These are phyloP conservation scores for Zancudomyces culisetae DNA, from an alignment of 371 early-diverging fungal species.

Conservation along the genomic window DNA sequence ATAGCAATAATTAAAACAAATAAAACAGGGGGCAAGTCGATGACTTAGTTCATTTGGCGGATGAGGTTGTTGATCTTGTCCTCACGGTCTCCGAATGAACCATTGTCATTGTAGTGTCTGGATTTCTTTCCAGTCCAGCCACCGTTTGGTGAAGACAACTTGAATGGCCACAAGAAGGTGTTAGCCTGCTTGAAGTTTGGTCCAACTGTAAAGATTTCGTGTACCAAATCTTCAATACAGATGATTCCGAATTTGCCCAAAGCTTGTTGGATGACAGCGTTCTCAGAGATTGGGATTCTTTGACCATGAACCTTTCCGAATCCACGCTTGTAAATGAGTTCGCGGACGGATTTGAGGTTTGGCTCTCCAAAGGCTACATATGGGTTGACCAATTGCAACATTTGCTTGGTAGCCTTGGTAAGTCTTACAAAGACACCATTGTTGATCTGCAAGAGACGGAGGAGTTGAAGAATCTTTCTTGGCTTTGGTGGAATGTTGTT, in stretches of 20 bases:
- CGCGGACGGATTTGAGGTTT: slow-evolving; percentile 96
- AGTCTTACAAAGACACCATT: slow-evolving; percentile 95
- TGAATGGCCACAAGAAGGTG: slow-evolving; percentile 99
- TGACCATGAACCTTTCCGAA: slow-evolving; percentile 94
- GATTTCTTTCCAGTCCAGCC: slow-evolving; percentile 93
- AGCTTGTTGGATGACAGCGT: slow-evolving; percentile 80
- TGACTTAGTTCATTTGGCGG: slow-evolving; percentile 81
- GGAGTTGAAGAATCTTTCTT: slow-evolving; percentile 95
- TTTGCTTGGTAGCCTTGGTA: slow-evolving; percentile 95
- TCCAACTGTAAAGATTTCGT: slow-evolving; percentile 97
- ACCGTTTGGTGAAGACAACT: slow-evolving; percentile 94
- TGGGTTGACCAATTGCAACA: slow-evolving; percentile 95
- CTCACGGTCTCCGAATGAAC: slow-evolving; percentile 94
- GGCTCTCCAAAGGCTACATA: slow-evolving; percentile 96
- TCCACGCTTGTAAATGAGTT: slow-evolving; percentile 99
- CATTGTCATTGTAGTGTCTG: slow-evolving; percentile 94
- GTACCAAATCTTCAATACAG: slow-evolving; percentile 97
- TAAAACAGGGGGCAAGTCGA: too few relatives aligned
- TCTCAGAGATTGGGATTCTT: slow-evolving; percentile 92
- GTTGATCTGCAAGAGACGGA: slow-evolving; percentile 99
- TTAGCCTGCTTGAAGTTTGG: slow-evolving; percentile 94
- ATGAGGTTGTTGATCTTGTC: slow-evolving; percentile 84
- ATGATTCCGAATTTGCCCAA: slow-evolving; percentile 94
- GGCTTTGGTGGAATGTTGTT: slow-evolving; percentile 99
- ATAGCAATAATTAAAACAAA: too few relatives aligned